A percentile compares a stretch with the other conserved stretches of the same genome.
Conservation (phyloP, 768 basidiomycete species). For the Clitopilus passeckerianus region DNA sequence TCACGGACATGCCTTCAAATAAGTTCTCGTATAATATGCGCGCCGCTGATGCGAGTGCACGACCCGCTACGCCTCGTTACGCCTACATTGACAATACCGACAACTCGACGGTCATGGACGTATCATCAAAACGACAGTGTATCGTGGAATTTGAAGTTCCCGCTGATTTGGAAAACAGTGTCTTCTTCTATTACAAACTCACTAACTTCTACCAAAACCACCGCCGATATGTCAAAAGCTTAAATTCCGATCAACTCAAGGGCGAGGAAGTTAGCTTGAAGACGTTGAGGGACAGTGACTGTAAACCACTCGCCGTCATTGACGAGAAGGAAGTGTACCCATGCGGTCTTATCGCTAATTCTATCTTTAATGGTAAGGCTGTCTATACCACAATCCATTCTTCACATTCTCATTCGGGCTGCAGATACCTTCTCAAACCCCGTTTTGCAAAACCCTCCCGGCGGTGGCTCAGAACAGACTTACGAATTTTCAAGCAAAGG, state of each 20-base stretch:
- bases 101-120: conserved; percentile 36
- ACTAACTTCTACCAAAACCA: conserved; percentile 99
- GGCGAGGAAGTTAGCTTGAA: conserved; percentile 52
- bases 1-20: conserved; percentile 55
- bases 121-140: conserved; percentile 53
- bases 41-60: conserved; percentile 45
- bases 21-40: conserved; percentile 65
- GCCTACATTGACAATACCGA: conserved; percentile 63
- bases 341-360: conserved; percentile 97
- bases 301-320: conserved; percentile 76
- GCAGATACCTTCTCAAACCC: conserved; percentile 79
- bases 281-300: conserved; percentile 66
- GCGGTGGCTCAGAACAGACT: conserved; percentile 37
- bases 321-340: conserved; percentile 73
- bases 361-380: conserved; percentile 80
- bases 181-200: conserved; percentile 95
- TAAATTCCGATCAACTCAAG: conserved; percentile 79
- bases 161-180: conserved; percentile 62
- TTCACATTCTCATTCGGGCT: background rate
- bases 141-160: conserved; percentile 81
- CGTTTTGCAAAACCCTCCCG: conserved; percentile 46
- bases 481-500: conserved; percentile 75
- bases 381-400: background rate
- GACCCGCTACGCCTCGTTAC: conserved; percentile 60
- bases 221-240: conserved; percentile 92